phyloP scores from a whole-genome alignment of 2,329 filamentous ascomycete genomes.

The Ceratocystis albifundus region DNA sequence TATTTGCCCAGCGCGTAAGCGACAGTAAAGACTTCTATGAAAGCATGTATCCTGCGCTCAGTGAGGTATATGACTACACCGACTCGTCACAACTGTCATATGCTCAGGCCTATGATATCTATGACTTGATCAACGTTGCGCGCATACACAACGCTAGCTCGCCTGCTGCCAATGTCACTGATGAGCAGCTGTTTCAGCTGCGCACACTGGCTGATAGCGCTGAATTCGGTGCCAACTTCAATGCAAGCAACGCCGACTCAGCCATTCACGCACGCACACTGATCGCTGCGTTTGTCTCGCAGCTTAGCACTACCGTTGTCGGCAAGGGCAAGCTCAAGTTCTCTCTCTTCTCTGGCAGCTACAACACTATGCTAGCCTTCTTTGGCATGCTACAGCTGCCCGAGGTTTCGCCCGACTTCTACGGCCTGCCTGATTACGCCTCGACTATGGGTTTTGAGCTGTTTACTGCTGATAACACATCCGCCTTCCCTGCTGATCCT shows the following conservation, averaged over 20 bases:
- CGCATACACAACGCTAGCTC: constrained; percentile 29
- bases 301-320: constrained; percentile 29
- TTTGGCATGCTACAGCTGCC: constrained; percentile 29
- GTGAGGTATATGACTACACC: constrained; percentile 29
- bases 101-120: constrained; percentile 31
- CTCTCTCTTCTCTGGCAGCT: constrained; percentile 30
- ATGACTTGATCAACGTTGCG: constrained; percentile 31
- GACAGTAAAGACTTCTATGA: constrained; percentile 29
- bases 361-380: constrained; percentile 32
- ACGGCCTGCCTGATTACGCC: constrained; percentile 31
- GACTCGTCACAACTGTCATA: constrained; percentile 30
- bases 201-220: constrained; percentile 30
- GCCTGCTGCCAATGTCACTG: constrained; percentile 29
- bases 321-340: constrained; percentile 30
- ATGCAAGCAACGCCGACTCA: constrained; percentile 27
- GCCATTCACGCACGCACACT: constrained; percentile 30
- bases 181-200: constrained; percentile 30
- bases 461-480: constrained; percentile 26
- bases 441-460: constrained; percentile 32
- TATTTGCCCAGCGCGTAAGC: constrained; percentile 26
- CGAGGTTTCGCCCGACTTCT: constrained; percentile 28
- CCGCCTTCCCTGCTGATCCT: constrained; percentile 27
- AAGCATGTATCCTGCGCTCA: constrained; percentile 28
- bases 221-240: constrained; percentile 30
- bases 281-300: constrained; percentile 28